These are phyloP conservation scores for Polyporus tsugae DNA, from an alignment of 1,284 basidiomycete species.

Conservation along the genomic window DNA sequence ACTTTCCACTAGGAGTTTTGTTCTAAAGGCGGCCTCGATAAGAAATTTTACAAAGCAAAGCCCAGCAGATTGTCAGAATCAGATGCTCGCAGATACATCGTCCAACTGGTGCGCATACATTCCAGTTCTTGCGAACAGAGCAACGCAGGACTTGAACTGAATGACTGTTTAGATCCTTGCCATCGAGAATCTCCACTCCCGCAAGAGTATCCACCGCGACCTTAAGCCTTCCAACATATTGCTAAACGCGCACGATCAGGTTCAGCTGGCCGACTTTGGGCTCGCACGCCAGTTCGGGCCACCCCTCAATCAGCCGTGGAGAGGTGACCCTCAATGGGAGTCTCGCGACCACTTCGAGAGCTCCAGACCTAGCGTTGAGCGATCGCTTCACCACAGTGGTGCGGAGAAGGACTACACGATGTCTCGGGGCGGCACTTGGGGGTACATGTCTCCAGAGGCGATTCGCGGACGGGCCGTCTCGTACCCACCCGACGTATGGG, in stretches of 20 bases:
- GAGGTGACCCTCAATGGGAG: neutral
- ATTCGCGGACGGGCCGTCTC: constrained; percentile 43
- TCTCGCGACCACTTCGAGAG: neutral
- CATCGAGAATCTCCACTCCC: constrained; percentile 51
- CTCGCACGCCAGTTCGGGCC: constrained; percentile 58
- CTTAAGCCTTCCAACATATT: constrained; percentile 69
- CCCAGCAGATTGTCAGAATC: constrained; percentile 9
- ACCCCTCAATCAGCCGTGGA: constrained; percentile 35
- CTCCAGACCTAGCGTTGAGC: neutral
- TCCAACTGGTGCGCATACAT: constrained; percentile 33
- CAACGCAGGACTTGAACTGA: constrained; percentile 43
- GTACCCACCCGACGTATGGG: constrained; percentile 49
- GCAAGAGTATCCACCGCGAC: constrained; percentile 45
- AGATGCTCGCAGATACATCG: constrained; percentile 24
- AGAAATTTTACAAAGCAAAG: constrained; percentile 20
- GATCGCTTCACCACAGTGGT: neutral
- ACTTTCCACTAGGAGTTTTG: constrained; percentile 24
- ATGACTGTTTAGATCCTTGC: constrained; percentile 22
- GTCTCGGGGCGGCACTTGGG: constrained; percentile 40
- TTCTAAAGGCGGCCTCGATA: constrained; percentile 27
- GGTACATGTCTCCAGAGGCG: constrained; percentile 72
- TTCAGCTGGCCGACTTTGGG: constrained; percentile 74
- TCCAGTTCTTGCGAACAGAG: constrained; percentile 30
- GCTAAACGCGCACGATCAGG: constrained; percentile 66
- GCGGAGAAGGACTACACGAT: constrained; percentile 6